Evolutionary conservation across 2,329 filamentous ascomycete species (phyloP), one percentile per base, ranked within the genome.

Genomic region (Lasiodiplodia sp.): DNA sequence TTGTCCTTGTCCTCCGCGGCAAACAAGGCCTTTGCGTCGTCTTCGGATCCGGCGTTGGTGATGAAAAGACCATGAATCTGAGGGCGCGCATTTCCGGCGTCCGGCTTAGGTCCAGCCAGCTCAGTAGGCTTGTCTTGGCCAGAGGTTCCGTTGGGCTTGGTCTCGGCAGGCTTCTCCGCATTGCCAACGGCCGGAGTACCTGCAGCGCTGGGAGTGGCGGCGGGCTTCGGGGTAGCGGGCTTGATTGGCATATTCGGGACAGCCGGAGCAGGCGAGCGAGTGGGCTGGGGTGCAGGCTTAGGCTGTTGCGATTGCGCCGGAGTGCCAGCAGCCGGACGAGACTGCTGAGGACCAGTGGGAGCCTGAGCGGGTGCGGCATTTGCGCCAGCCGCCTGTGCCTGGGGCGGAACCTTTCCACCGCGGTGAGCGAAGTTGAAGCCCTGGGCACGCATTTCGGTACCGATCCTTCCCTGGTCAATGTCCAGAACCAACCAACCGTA

Each of bases 351-450:
- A 28, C 56, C 66, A 21, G 34, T 49, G 11, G 66, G 47, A 56
- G 72, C 66, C 57, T 69, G 70, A 25, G 73, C 68, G 72, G 76
- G 53, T 71, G 69, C 66, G 68, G 71, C 51, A 71, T 70, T 73
- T 72, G 72, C 72, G 75, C 75, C 63, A 74, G 73, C 52, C 63
- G 75, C 69, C 51, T 72, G 51, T 5, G 37, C 23, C 66, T 81
- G 80, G 21, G 76, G 73, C 37, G 77, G 70, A 31, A 69, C 80
- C 85, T 98, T 98, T 68, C 92, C 90, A 72, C 92, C 93, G 74
- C 96, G 91, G 80, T 99, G 96, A 28, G 96, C 94, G 80, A 99
- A 99, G 86, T 99, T 99, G 87, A 99, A 99, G 52, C 96, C 96
- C 78, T 99, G 96, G 25, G 96, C 96, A 71, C 94, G 90, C 96